Evolutionary conservation across 371 early-diverging fungal species (phyloP).

Genomic region (Coemansia sp.): DNA sequence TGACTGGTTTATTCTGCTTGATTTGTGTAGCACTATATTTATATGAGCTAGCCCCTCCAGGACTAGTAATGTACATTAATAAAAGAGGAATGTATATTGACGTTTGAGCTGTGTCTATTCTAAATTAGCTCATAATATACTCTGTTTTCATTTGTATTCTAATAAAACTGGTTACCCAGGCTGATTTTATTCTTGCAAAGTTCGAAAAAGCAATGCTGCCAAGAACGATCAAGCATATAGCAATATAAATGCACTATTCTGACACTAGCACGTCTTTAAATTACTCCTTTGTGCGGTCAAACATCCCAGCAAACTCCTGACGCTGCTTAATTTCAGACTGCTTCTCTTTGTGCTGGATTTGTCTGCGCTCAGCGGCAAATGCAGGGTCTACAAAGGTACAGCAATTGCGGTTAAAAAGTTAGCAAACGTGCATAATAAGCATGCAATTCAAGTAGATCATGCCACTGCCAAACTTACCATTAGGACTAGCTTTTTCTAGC

Average conservation of each 20-base stretch:
- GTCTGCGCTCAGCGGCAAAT: conserved; percentile 37
- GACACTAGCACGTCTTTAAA: not conserved
- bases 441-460: not conserved
- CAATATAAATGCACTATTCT: not conserved
- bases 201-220: not conserved
- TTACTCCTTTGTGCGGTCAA: conserved; percentile 31
- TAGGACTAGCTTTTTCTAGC: conserved; percentile 35
- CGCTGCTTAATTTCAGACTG: conserved; percentile 44
- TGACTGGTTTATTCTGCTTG: no score
- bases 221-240: not conserved
- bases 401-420: not conserved
- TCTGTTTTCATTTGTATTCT: not conserved
- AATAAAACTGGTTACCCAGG: not conserved
- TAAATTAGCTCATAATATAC: not conserved
- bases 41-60: no score
- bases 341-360: conserved; percentile 37
- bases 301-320: conserved; percentile 45
- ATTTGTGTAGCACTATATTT: no score
- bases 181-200: not conserved
- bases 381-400: conserved; percentile 17
- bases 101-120: not conserved
- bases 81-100: no score
- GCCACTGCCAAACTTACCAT: conserved; percentile 4
- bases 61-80: no score
- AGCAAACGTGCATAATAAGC: no score